A percentile compares a stretch with the other conserved stretches of the same genome.
These are phyloP conservation scores for Schwanniomyces sp. DNA, from an alignment of 805 yeast genomes.

Conservation along the genomic window DNA sequence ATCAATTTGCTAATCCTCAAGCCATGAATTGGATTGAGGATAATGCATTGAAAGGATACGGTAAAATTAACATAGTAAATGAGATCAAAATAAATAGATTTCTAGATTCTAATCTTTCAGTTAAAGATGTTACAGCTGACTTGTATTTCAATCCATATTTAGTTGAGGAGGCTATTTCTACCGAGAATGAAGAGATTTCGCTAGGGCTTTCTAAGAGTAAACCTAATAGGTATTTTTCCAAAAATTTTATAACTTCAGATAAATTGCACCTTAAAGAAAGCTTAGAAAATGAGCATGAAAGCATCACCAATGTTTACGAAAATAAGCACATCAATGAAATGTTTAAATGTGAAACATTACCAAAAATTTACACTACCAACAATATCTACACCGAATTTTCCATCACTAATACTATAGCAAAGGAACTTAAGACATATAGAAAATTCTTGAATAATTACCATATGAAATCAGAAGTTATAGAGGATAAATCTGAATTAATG, in stretches of 20 bases:
- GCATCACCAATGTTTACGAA: constrained; percentile 7
- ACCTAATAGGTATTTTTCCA: constrained; percentile 6
- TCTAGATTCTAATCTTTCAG: not conserved
- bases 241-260: constrained; percentile 8
- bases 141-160: constrained; percentile 5
- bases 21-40: constrained; percentile 47
- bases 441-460: constrained; percentile 15
- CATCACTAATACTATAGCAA: constrained; percentile 20
- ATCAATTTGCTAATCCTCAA: constrained; percentile 29
- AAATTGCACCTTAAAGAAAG: constrained; percentile 1
- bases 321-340: constrained; percentile 18
- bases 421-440: constrained; percentile 29
- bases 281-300: not conserved
- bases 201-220: constrained; percentile 3
- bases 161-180: not conserved
- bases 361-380: constrained; percentile 13
- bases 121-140: constrained; percentile 9
- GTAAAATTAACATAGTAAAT: constrained; percentile 49
- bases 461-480: constrained; percentile 19
- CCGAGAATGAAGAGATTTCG: not conserved
- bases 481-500: constrained; percentile 33
- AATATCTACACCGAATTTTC: constrained; percentile 21
- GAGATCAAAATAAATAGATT: constrained; percentile 22
- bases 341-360: constrained; percentile 27
- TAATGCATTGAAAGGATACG: constrained; percentile 40